Conservation (phyloP, 2,329 filamentous ascomycete genomes). For the Sarocladium brachiariae region DNA sequence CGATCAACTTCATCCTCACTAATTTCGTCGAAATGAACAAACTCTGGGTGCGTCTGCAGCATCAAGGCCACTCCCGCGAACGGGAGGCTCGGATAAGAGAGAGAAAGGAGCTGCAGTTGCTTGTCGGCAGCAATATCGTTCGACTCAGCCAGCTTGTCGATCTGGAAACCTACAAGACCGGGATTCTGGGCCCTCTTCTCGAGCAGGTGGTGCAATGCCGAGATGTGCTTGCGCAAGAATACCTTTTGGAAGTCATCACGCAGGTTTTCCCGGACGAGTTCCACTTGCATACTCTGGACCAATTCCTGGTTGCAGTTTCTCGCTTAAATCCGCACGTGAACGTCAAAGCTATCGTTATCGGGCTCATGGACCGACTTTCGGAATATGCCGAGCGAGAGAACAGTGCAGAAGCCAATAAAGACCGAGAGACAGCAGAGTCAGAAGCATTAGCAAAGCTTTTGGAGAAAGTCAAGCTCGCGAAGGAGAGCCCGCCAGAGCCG, state of each 20-base stretch:
- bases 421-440: slow-evolving; percentile 72
- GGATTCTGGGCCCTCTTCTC: slow-evolving; percentile 79
- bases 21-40: slow-evolving; percentile 99
- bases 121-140: slow-evolving; percentile 95
- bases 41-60: slow-evolving; percentile 94
- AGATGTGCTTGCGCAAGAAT: slow-evolving; percentile 94
- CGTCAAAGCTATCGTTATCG: slow-evolving; percentile 95
- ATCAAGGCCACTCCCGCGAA: slow-evolving; percentile 94
- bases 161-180: slow-evolving; percentile 85
- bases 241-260: slow-evolving; percentile 94
- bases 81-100: slow-evolving; percentile 90
- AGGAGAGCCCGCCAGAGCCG: slow-evolving; percentile 33
- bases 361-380: slow-evolving; percentile 92
- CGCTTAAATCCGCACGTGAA: slow-evolving; percentile 94
- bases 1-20: slow-evolving; percentile 94
- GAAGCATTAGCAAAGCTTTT: slow-evolving; percentile 74
- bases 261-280: slow-evolving; percentile 99
- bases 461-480: slow-evolving; percentile 66
- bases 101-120: slow-evolving; percentile 86
- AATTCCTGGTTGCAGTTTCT: slow-evolving; percentile 88
- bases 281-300: slow-evolving; percentile 91
- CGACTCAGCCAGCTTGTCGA: slow-evolving; percentile 93
- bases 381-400: slow-evolving; percentile 90
- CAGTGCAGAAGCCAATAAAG: slow-evolving; percentile 60
- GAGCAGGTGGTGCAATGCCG: slow-evolving; percentile 98